Conservation (phyloP, 352 stramenopile species). For the Peronospora belbahrii region DNA sequence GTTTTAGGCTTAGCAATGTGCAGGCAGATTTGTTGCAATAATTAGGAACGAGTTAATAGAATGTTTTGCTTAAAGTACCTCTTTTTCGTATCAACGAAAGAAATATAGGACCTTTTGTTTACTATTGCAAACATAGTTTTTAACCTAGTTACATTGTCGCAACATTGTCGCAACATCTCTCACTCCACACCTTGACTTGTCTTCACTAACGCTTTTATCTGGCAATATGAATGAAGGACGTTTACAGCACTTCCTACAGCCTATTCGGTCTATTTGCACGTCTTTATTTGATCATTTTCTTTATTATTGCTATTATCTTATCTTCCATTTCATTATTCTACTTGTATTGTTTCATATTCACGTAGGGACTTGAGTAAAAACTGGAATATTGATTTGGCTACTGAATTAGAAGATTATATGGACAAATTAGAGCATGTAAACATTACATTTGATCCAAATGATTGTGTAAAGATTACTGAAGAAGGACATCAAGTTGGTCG, state of each 20-base stretch:
- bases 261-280: conserved; percentile 60
- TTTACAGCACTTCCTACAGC: conserved; percentile 81
- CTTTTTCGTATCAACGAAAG: no score
- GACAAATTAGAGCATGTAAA: conserved; percentile 74
- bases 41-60: no score
- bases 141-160: no score
- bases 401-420: conserved; percentile 87
- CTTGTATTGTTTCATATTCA: not conserved
- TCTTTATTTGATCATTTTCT: conserved; percentile 1
- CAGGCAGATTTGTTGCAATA: no score
- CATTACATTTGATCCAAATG: conserved; percentile 56
- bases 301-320: not conserved
- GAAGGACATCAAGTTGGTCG: conserved; percentile 14
- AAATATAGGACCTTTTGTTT: no score
- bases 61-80: no score
- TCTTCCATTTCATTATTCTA: not conserved
- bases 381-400: conserved; percentile 88
- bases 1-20: no score
- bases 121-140: no score
- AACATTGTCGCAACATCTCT: not conserved
- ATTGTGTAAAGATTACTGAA: conserved; percentile 18
- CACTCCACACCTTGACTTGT: not conserved
- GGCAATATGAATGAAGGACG: conserved; percentile 48
- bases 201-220: no score
- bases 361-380: conserved; percentile 87